Base-by-base conservation (phyloP, 495 filamentous ascomycete genomes). In the Xeromyces bisporus region DNA sequence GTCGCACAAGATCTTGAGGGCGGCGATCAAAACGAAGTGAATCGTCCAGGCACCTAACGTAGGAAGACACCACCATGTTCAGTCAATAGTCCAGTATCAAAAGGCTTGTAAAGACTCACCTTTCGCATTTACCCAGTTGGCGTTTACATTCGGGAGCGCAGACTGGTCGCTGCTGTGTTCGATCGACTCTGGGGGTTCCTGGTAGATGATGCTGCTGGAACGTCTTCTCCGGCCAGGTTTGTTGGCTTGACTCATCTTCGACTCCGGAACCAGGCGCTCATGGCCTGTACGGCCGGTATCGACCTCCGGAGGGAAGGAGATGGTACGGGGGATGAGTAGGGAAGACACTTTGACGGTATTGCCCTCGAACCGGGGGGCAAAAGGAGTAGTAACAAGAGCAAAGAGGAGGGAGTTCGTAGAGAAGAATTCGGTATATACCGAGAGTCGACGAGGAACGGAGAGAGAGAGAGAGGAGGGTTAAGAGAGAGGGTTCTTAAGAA, bases 61-160 rank as follows among this genome's bases (percentile, higher is more conserved):
- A 37, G 12, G 1, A 18, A 17, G 11, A 14, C 20, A 7, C 5
- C 23, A 15, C 23, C 34, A 17, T 30, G 15, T 12, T 7, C 13
- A 27, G 13, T 10, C 9, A 33, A 13, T 15, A 13, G 17, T 35
- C 23, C 8, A n/a, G n/a, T n/a, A n/a, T n/a, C n/a, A n/a, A n/a
- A n/a, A n/a, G n/a, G n/a, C 33, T 21, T 35, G 13, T 15, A 13
- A 28, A 7, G 15, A 56, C 73, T 48, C 60, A 96, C 89, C 89
- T 67, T 97, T 97, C 39, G 83, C 81, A 58, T 97, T 93, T 39
- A 94, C 89, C 89, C 89, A 97, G 56, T 92, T 77, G 41, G 89
- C 82, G 63, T 97, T 97, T 50, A 94, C 54, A 45, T 97, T 97
- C 18, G 89, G 89, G 38, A 94, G 58, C 8, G 82, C 82, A 16